These are phyloP conservation scores for Solanum pennellii DNA, from an alignment of 257 asterid species.

Conservation along the genomic window DNA sequence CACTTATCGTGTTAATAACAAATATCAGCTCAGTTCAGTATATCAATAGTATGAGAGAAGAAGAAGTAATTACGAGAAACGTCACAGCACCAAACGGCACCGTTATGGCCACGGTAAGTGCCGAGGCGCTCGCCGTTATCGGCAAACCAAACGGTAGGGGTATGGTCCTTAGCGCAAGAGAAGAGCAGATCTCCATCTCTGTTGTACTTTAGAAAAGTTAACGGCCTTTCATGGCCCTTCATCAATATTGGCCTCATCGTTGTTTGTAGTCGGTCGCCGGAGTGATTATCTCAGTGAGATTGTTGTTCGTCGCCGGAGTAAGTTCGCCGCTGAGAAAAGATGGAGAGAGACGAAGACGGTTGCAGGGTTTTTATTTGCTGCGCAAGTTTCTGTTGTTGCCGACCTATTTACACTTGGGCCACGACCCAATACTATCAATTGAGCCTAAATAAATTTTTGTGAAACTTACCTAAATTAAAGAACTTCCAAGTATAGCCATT, in stretches of 20 bases:
- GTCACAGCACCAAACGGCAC: constrained; percentile 97
- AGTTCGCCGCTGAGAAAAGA: not conserved
- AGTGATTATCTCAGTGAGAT: not conserved
- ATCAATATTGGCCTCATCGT: constrained; percentile 79
- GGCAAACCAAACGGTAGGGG: constrained; percentile 88
- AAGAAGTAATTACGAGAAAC: constrained; percentile 43
- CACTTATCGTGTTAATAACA: not conserved
- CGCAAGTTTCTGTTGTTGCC: not conserved
- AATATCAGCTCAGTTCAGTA: not conserved
- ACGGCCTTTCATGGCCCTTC: constrained; percentile 98
- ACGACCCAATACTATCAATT: not conserved
- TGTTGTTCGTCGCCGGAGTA: not conserved
- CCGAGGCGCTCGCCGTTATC: constrained; percentile 96
- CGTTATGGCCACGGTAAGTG: constrained; percentile 86
- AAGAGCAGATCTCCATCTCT: constrained; percentile 83
- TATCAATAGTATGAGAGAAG: not conserved
- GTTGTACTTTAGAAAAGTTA: constrained; percentile 71
- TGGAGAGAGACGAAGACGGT: not conserved
- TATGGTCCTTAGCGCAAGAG: constrained; percentile 90
- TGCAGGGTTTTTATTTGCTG: not conserved
- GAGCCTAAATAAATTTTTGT: not conserved
- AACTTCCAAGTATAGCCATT: too few species aligned
- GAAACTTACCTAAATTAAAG: too few species aligned
- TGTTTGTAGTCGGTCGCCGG: not conserved
- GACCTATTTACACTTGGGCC: not conserved